These are phyloP conservation scores for Neltuma alba DNA, from an alignment of 306 rosid species.

Conservation along the genomic window DNA sequence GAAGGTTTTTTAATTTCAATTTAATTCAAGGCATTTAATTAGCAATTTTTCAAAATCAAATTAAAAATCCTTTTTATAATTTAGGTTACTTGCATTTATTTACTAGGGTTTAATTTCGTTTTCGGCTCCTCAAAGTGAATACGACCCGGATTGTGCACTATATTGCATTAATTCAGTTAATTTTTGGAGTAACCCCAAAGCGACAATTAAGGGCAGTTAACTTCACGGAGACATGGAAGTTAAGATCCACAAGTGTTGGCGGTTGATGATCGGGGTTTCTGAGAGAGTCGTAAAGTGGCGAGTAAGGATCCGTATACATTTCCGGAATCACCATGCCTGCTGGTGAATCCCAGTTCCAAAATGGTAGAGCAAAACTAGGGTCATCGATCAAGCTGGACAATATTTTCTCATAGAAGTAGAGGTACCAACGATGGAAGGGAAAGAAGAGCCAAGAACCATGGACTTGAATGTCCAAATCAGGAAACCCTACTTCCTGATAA, in stretches of 20 bases:
- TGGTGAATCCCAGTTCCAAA: conserved; percentile 77
- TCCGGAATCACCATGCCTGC: conserved; percentile 58
- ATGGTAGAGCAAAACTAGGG: conserved; percentile 65
- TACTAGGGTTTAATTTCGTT: too few relatives aligned
- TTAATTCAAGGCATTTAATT: too few relatives aligned
- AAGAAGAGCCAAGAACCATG: conserved; percentile 84
- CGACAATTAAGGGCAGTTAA: too few relatives aligned
- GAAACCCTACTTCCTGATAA: conserved; percentile 61
- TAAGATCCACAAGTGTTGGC: conserved; percentile 47
- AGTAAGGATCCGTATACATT: conserved; percentile 38
- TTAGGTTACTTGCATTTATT: too few relatives aligned
- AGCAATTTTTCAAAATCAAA: too few relatives aligned
- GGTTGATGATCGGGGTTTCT: conserved; percentile 49
- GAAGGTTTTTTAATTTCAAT: too few relatives aligned
- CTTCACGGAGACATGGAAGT: conserved; percentile 28
- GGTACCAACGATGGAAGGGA: conserved; percentile 78
- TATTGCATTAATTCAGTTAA: too few relatives aligned
- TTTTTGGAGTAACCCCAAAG: not conserved
- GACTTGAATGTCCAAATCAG: conserved; percentile 63
- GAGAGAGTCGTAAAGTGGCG: conserved; percentile 51
- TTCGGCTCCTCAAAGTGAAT: too few relatives aligned
- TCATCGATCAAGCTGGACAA: conserved; percentile 66
- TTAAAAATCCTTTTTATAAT: too few relatives aligned
- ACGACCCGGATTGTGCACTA: too few relatives aligned
- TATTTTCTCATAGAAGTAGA: conserved; percentile 76